Evolutionary conservation across 345 rosid genomes (phyloP), one percentile per base, ranked within the genome.

Genomic region (Pistacia integerrima): DNA sequence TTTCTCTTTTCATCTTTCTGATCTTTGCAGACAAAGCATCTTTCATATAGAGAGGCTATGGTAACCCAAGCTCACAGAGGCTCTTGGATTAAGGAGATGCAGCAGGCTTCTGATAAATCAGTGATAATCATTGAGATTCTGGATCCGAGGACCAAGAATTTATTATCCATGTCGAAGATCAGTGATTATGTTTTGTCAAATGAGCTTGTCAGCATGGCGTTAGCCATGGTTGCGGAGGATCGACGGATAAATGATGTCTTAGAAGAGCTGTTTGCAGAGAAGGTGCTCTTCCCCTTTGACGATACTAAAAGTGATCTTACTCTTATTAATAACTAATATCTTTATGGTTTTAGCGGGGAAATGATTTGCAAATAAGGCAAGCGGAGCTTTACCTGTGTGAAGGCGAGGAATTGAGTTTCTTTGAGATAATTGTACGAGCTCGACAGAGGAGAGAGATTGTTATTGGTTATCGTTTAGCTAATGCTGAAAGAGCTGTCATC

Each of bases 191-290:
- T 91, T 66, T 72, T 89, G 71, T 91, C 96, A 70, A 91, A 91
- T 33, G 96, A 89, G 80, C 93, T 91, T 49, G 91, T 91, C 69
- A 91, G 96, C 84, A 91, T 91, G 96, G 96, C 93, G 22, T 67
- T 91, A 65, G 96, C 96, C 68, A 89, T 91, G 93, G 95, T 91
- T 79, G 90, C 96, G 8, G 96, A 91, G 84, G 93, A 91, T 80
- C 89, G 85, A 56, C 93, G 89, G 80, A 89, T 91, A 77, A 89
- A 91, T 73, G 77, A 84, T 67, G 92, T 89, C 35, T 76, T 89
- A 74, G 93, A 91, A 78, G 95, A 91, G 85, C 90, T 91, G 41
- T 89, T 89, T 10, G 90, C 92, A 1, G 96, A 91, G 77, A 93
- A 91, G 96, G 96, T 89, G 85, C 11, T 69, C n/a, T 13, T 54